Conservation (phyloP, 257 asterid genomes). For the Nicotiana tabacum region DNA sequence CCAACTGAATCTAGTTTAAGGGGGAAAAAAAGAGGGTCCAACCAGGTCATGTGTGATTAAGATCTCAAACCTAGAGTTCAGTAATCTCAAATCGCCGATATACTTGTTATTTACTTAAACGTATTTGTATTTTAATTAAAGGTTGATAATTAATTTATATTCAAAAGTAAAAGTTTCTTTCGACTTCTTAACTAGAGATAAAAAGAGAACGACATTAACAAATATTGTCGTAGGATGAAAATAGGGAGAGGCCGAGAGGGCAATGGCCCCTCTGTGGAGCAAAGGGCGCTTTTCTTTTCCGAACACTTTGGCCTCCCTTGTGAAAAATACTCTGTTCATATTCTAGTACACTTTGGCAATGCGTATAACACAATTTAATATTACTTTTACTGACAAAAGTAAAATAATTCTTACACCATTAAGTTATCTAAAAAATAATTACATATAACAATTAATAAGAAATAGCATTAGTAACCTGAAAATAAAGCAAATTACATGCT, state of each 20-base stretch:
- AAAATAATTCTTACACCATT: background rate
- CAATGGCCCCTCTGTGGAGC: background rate
- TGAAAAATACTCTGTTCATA: background rate
- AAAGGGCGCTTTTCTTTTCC: constrained; percentile 2
- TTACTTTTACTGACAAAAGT: background rate
- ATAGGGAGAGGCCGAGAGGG: background rate
- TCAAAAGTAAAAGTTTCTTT: background rate
- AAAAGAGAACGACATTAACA: background rate
- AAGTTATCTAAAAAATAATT: too few relatives aligned
- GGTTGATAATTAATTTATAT: background rate
- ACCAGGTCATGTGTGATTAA: background rate
- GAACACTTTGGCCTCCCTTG: background rate
- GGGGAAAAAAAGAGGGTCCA: too few relatives aligned
- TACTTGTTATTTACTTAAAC: background rate
- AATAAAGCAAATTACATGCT: too few relatives aligned
- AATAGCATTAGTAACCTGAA: too few relatives aligned
- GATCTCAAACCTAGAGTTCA: background rate
- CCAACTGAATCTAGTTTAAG: background rate
- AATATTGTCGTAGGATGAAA: background rate
- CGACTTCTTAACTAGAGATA: background rate
- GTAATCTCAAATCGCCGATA: background rate
- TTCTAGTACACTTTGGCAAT: too few relatives aligned
- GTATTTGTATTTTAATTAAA: background rate
- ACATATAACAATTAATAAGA: too few relatives aligned
- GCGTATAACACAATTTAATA: too few relatives aligned